phyloP scores from a whole-genome alignment of 2,329 filamentous ascomycete species.

The Aspergillus quadrilineatus region DNA sequence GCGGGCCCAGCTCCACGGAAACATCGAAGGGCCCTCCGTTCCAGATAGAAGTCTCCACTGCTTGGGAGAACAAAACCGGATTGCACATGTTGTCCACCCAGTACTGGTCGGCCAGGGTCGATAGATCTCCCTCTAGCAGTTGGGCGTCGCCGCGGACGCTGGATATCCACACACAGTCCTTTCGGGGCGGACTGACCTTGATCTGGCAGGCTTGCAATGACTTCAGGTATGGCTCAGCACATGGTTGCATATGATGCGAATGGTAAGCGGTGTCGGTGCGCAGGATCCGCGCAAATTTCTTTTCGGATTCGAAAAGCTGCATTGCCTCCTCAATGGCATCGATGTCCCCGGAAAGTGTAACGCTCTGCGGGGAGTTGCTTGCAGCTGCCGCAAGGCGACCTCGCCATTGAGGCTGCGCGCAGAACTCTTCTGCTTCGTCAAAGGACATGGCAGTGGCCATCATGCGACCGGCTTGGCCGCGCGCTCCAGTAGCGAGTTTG shows the following conservation, averaged over 20 bases:
- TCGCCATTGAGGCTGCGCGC: background rate
- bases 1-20: conserved; percentile 5
- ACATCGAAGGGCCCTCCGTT: conserved; percentile 13
- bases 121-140: background rate
- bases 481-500: conserved; percentile 1
- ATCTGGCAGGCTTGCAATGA: background rate
- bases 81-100: conserved; percentile 24
- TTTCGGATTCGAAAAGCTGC: background rate
- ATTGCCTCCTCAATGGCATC: background rate
- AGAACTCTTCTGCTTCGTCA: background rate
- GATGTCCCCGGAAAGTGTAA: conserved; percentile 9
- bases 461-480: conserved; percentile 30
- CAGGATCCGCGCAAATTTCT: background rate
- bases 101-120: background rate
- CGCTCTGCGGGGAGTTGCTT: conserved; percentile 3
- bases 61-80: conserved; percentile 26
- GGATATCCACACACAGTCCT: background rate
- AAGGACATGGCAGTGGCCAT: background rate
- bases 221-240: background rate
- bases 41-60: conserved; percentile 17
- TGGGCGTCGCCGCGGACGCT: background rate
- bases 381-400: conserved; percentile 5
- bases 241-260: conserved; percentile 11
- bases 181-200: conserved; percentile 14
- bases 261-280: conserved; percentile 14